Conservation (phyloP, 129 eudicot species). For the Glebionis coronaria region DNA sequence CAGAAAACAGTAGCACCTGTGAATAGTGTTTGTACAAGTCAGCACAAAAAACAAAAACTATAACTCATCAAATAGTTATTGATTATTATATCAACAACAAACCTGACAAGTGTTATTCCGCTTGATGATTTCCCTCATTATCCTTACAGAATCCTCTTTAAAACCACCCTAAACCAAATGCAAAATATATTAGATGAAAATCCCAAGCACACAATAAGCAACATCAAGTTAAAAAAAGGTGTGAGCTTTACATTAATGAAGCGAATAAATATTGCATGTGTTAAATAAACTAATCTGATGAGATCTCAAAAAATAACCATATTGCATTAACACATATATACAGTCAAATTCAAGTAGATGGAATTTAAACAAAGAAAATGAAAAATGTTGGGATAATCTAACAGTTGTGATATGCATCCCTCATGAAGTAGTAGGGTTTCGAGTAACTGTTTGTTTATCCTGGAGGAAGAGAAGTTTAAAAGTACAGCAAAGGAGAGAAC, state of each 20-base stretch:
- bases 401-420: background rate
- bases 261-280: conserved; percentile 2
- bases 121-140: conserved; percentile 60
- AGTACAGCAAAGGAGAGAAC: too few relatives aligned
- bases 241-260: background rate
- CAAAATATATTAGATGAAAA: conserved; percentile 1
- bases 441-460: too few relatives aligned
- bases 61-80: background rate
- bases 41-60: too few relatives aligned
- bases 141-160: conserved; percentile 63
- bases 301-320: background rate
- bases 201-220: background rate
- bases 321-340: background rate
- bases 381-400: background rate
- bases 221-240: background rate
- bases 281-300: background rate
- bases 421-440: background rate
- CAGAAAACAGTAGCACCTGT: conserved; percentile 86
- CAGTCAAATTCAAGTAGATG: background rate
- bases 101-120: conserved; percentile 63
- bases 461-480: too few relatives aligned
- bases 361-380: background rate
- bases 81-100: background rate
- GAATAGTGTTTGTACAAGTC: background rate
- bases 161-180: conserved; percentile 57